A percentile compares a stretch with the other conserved stretches of the same genome.
Evolutionary conservation across 495 filamentous ascomycete genomes (phyloP).

Genomic region (Neurospora cerealis): DNA sequence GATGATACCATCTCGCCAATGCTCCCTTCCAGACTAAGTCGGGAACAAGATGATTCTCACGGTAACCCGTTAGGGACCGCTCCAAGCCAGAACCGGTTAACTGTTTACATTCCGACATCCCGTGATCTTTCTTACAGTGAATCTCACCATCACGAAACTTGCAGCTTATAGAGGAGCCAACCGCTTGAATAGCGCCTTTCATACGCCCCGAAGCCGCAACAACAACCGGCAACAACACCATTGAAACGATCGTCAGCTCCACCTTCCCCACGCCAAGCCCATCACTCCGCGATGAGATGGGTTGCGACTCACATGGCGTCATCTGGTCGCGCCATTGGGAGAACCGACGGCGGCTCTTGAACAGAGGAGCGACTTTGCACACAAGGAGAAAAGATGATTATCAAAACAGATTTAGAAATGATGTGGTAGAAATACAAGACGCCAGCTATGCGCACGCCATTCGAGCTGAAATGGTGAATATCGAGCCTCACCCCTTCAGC

Average conservation of each 20-base stretch:
- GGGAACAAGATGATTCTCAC: background rate
- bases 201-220: background rate
- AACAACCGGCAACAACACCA: background rate
- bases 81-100: background rate
- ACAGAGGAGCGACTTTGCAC: background rate
- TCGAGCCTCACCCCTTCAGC: background rate
- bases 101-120: background rate
- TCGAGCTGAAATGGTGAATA: background rate
- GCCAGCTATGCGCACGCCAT: background rate
- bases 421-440: background rate
- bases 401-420: background rate
- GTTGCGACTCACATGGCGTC: background rate
- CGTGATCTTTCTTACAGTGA: background rate
- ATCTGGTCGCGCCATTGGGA: background rate
- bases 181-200: background rate
- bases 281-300: conserved; percentile 1
- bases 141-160: background rate
- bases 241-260: background rate
- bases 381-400: background rate
- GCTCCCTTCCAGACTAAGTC: background rate
- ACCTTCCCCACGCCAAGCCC: conserved; percentile 14
- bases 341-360: background rate
- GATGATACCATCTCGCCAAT: background rate
- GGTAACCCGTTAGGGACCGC: background rate
- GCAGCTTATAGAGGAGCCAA: background rate